Evolutionary conservation across 306 rosid genomes (phyloP).

Genomic region (Coriaria nepalensis): DNA sequence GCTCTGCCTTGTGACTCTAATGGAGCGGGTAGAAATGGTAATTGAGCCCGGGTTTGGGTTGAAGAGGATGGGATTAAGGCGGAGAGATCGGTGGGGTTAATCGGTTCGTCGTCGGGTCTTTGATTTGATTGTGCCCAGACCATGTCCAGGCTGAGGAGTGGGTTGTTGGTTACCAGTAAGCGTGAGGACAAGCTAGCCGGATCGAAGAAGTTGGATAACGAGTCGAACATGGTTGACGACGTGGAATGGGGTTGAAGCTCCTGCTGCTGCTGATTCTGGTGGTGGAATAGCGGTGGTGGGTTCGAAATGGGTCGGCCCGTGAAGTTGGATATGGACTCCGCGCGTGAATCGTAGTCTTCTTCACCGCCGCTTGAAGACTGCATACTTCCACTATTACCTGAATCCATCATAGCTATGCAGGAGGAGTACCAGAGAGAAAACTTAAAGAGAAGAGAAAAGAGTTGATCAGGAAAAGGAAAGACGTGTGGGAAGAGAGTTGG

Average conservation of each 20-base stretch:
- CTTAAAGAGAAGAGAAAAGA: constrained; percentile 6
- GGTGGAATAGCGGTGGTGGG: constrained; percentile 14
- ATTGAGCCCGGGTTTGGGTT: constrained; percentile 14
- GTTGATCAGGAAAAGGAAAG: constrained; percentile 8
- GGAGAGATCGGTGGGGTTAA: constrained; percentile 26
- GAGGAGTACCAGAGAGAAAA: background rate
- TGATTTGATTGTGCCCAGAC: constrained; percentile 30
- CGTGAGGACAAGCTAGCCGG: constrained; percentile 20
- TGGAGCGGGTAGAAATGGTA: constrained; percentile 25
- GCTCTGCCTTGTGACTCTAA: constrained; percentile 21
- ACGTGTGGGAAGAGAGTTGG: constrained; percentile 7
- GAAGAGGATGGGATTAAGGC: constrained; percentile 14
- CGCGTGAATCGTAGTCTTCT: constrained; percentile 80
- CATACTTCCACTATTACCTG: constrained; percentile 72
- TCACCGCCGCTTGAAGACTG: constrained; percentile 90
- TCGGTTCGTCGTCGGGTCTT: constrained; percentile 35
- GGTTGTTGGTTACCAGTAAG: constrained; percentile 19
- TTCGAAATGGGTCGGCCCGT: constrained; percentile 22
- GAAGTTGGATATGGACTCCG: constrained; percentile 42
- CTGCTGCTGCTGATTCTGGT: background rate
- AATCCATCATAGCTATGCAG: constrained; percentile 48
- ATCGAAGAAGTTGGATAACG: constrained; percentile 48
- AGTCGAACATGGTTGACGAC: constrained; percentile 23
- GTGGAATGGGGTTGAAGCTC: constrained; percentile 4
- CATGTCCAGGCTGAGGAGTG: constrained; percentile 35